Base-by-base conservation (phyloP, 2,329 filamentous ascomycete genomes). In the Chaetomium globosum region DNA sequence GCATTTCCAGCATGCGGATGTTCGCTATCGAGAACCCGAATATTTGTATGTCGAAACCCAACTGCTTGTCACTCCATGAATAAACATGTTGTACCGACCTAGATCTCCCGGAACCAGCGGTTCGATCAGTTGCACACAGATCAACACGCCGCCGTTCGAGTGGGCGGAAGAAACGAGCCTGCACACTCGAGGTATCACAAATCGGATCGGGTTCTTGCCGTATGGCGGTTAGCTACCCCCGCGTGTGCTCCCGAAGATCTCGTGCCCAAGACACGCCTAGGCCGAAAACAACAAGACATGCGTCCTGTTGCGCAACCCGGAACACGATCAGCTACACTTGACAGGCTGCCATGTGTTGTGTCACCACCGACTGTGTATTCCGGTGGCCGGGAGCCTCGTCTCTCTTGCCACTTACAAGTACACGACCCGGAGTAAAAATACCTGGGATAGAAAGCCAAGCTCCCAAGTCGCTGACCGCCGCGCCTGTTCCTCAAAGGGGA, bases 271-370 rank as follows among this genome's bases (percentile, higher is more conserved):
- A 65, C 62, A 67, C 23, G 39, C 30, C 63, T 67, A 62, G 39
- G 31, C 63, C 58, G 33, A 65, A 64, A 61, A 46, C 49, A 33
- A 48, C 54, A 57, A 63, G 58, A 67, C 60, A 65, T 63, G 64
- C 63, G 63, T 68, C 56, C 36, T 30, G 52, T 51, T 67, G 68
- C 65, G 63, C 57, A 59, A 68, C 65, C 65, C 64, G 26, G 59
- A 28, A 53, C 62, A 54, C 55, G 46, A 48, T 65, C 59, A 53
- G 43, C 23, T 58, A 49, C 28, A 33, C 54, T 58, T 61, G 58
- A 61, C 59, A 55, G 30, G 56, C 43, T 46, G 56, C 62, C 62
- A 64, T 60, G 33, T 65, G 58, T 57, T 48, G 52, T 64, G n/a
- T 51, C n/a, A 26, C 43, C 30, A 53, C 30, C 33, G 16, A 19